Evolutionary conservation across 1,139 yeast genomes (phyloP), one percentile per base, ranked within the genome.

Genomic region (Yamadazyma triangularis): DNA sequence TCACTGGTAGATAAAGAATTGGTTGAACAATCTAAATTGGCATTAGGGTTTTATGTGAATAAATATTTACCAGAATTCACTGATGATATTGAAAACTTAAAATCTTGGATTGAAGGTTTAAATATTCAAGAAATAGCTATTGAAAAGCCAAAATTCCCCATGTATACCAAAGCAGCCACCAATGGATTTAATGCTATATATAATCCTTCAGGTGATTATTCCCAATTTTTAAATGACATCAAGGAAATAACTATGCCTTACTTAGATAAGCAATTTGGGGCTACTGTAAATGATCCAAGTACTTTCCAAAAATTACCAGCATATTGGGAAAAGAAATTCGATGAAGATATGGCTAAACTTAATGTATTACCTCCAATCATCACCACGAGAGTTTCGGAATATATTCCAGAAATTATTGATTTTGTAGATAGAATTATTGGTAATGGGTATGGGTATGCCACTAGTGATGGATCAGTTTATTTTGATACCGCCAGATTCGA

Each of bases 341-440:
- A 89, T 56, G 70, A 75, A 33, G 98, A 91, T 50, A 93, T 91
- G 99, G 68, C 69, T 8, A 70, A 70, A 24, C 70, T 91, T 53
- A 89, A 88, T 48, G 97, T 91, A 9, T 65, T 85, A 32, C 83
- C 93, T 6, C 84, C 97, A 4, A 71, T 84, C 4, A 71, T 88
- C 26, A 86, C 94, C 22, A 91, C 98, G 4, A 77, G 99, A 47
- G 99, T 91, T n/a, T 84, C 96, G 3, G 98, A 91, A 56, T 93
- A 87, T 51, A 80, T 91, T 27, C 97, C 97, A 2, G 95, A 91
- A 49, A 89, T 91, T 55, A 74, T 89, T 30, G 72, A 60, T 13
- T 91, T 79, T 56, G 95, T 91, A 15, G 73, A 79, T 42, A 70
- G 65, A 45, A 89, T 91, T 49, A 74, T 89, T 28, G 54, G 51